Base-by-base conservation (phyloP, 306 rosid species). In the Vigna mungo region DNA sequence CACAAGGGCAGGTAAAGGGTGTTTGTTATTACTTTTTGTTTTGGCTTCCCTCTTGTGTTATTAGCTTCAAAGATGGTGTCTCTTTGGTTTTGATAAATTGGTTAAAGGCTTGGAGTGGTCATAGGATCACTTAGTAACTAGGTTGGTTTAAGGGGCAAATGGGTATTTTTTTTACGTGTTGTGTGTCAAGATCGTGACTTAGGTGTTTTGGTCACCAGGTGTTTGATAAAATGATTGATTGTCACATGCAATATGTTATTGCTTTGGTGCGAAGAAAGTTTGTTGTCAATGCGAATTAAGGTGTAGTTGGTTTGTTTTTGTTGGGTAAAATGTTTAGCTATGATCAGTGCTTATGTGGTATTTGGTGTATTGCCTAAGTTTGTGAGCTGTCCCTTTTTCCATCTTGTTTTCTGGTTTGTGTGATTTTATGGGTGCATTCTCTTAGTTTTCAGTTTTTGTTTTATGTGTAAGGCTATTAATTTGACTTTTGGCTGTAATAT, bases 131-230 rank as follows among this genome's bases (percentile, higher is more conserved):
- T 18, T 9, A 47, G 32, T 62, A 6, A 44, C 14, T 63, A 48
- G 20, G 2, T 63, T 64, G 27, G 8, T 37, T 21, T 13, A 76
- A 5, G 18, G 13, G 21, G 11, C 4, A 36, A 63, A 36, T 76
- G 54, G 30, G 30, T 51, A 15, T 36, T 30, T 49, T n/a, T 64
- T 34, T 9, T 36, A 41, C 27, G 0, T 6, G 2, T 2, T 49
- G 17, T 16, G 53, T n/a, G n/a, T n/a, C n/a, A n/a, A n/a, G n/a
- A n/a, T n/a, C n/a, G n/a, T n/a, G n/a, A n/a, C n/a, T n/a, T n/a
- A n/a, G n/a, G 55, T 65, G 65, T 76, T 76, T 61, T 47, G 80
- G 55, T 8, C 65, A 52, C 32, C 52, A 76, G 6, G 34, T 66
- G 74, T 77, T 77, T 66, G 80, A 49, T 65, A 18, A 76, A 76